Base-by-base conservation (phyloP, 1,284 basidiomycete genomes). In the Cystobasidium pallidum region DNA sequence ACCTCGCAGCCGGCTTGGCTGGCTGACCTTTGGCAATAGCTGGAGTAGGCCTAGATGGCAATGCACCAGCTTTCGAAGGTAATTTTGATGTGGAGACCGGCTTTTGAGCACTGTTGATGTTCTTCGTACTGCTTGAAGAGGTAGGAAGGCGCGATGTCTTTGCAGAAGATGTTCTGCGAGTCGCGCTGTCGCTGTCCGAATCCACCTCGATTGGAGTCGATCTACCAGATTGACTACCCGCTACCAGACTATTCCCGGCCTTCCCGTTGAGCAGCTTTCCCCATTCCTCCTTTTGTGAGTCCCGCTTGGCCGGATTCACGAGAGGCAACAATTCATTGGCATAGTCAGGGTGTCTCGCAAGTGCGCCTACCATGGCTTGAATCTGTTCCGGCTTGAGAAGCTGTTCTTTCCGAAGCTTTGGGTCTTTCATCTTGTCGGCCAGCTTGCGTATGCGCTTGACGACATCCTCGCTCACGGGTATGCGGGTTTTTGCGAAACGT, bases 311-410 rank as follows among this genome's bases (percentile, higher is more conserved):
- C 28, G 55, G 68, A 26, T 36, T 54, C 11, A 54, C 36, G 13
- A 47, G 39, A 32, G 64, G 59, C 2, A 57, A 19, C 30, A 71
- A 43, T 15, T 64, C 68, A 3, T 64, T 36, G 13, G 58, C 66
- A 43, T 73, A 51, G 24, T 61, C 41, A 6, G 71, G 66, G 39
- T 74, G 70, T 17, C 30, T 32, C 4, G 51, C 70, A 39, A 95
- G 84, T 10, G 88, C 87, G 78, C 90, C 88, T 55, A 95, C 82
- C 8, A 96, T 83, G 68, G 90, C 85, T 75, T 91, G 92, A 0
- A 92, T 89, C 77, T 95, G 93, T 80, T 94, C 75, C 21, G 39
- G 62, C n/a, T 75, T 73, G 13, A 77, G 59, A 8, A 76, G 49
- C 36, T 74, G 75, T 1, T 75, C 75, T 34, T 74, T 76, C 39